Base-by-base conservation (phyloP, 2,329 filamentous ascomycete genomes). In the Gyromitra esculenta region DNA sequence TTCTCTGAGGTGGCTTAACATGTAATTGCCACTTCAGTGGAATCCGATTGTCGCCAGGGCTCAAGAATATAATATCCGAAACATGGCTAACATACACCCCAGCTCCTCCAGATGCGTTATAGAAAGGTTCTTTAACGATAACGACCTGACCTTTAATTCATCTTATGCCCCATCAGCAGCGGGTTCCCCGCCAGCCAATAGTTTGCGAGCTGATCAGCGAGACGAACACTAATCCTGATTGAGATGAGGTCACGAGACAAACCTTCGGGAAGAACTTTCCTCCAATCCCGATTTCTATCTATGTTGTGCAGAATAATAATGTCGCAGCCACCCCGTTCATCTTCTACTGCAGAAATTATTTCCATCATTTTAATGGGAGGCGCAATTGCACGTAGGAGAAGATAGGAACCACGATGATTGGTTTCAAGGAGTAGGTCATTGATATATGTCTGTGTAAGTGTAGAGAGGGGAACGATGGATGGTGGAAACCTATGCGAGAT, bases 351-450 rank as follows among this genome's bases (percentile, higher is more conserved):
- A 35, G 52, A 56, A 13, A 56, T 56, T 5, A 56, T 56, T 9
- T 8, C 52, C 15, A 31, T 7, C 18, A 5, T 13, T 15, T 35
- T 25, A 3, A 31, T 31, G 15, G 52, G 52, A 8, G 8, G 21
- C 18, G 43, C 41, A 31, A 65, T 37, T 9, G 31, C 52, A 25
- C 62, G 62, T 25, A 56, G 35, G n/a, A 68, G 21, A 25, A 68
- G 41, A 15, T 68, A 68, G 15, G 37, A 56, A 5, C 65, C 65
- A 25, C 65, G 48, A 41, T 68, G 65, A n/a, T 31, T 45, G 15
- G 39, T 56, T 41, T 68, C 65, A 8, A 68, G 50, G 39, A 50
- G n/a, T 43, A 68, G 50, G 2, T 57, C 65, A 2, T 25, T 35
- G 35, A 41, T 43, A 37, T 57, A 45, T 43, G 37, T 57, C 65